These are phyloP conservation scores for Tieghemiomyces parasiticus DNA, from an alignment of 192 early-diverging fungal genomes.

Conservation along the genomic window DNA sequence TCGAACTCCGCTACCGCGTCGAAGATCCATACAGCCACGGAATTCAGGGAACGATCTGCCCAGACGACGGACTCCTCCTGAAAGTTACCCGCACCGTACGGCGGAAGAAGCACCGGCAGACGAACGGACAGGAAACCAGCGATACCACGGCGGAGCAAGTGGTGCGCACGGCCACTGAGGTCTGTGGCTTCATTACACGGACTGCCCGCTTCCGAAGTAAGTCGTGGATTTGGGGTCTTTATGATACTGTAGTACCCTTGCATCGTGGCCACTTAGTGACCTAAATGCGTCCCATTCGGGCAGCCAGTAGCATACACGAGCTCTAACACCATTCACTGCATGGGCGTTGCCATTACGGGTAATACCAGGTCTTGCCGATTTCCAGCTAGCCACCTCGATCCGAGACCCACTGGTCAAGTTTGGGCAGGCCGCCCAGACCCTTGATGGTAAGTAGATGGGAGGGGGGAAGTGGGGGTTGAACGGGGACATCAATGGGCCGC, in stretches of 20 bases:
- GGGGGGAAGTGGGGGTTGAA: too few species aligned
- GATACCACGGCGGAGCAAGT: background rate
- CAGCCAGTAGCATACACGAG: background rate
- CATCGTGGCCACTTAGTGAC: too few species aligned
- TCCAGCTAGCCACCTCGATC: background rate
- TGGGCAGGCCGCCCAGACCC: background rate
- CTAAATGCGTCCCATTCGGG: too few species aligned
- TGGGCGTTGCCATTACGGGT: background rate
- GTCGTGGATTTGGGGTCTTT: background rate
- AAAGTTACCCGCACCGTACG: conserved; percentile 24
- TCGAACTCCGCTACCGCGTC: conserved; percentile 29
- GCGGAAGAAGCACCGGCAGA: conserved; percentile 6
- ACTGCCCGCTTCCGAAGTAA: background rate
- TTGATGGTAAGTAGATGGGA: background rate
- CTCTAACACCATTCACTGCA: background rate
- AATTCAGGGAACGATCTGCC: conserved; percentile 23
- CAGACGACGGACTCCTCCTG: conserved; percentile 22
- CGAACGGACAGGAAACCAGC: background rate
- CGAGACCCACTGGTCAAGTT: conserved; percentile 1
- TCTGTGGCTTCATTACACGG: background rate
- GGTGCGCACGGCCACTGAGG: background rate
- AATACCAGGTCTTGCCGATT: background rate
- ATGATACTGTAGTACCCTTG: too few species aligned
- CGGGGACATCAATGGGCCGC: too few species aligned
- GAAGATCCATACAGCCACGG: conserved; percentile 27